These are phyloP conservation scores for Beauveria asiatica DNA, from an alignment of 2,329 filamentous ascomycete species.

Conservation along the genomic window DNA sequence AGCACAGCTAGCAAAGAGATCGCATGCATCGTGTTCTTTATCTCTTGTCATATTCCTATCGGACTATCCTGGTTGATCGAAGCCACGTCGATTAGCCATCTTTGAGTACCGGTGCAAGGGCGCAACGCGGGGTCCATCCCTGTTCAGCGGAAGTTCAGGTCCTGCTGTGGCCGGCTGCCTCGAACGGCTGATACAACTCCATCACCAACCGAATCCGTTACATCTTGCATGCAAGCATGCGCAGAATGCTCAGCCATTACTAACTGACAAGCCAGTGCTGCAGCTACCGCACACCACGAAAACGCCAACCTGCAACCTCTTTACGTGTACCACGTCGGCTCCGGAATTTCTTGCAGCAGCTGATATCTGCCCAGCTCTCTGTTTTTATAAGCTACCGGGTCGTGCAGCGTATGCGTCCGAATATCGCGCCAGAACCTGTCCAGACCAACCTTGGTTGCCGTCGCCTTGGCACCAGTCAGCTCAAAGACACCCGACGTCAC, in stretches of 20 bases:
- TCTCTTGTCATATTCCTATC: not conserved
- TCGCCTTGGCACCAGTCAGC: slow-evolving; percentile 51
- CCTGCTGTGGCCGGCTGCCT: too few species aligned
- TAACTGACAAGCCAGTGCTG: not conserved
- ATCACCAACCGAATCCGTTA: too few species aligned
- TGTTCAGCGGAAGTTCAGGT: too few species aligned
- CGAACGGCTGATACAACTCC: too few species aligned
- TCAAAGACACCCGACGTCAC: slow-evolving; percentile 57
- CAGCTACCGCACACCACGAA: too few species aligned
- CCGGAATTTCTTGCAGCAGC: slow-evolving; percentile 47
- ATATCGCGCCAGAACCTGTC: slow-evolving; percentile 60
- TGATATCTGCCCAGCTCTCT: slow-evolving; percentile 50
- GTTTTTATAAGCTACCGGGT: slow-evolving; percentile 61
- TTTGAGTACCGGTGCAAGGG: too few species aligned
- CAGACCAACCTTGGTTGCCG: slow-evolving; percentile 48
- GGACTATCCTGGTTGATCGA: not conserved
- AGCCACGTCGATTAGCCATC: too few species aligned
- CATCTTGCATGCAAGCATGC: not conserved
- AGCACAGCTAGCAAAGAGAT: not conserved
- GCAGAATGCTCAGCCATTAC: not conserved
- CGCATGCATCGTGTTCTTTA: not conserved
- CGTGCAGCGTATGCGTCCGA: slow-evolving; percentile 57
- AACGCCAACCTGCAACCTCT: not conserved
- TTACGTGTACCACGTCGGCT: slow-evolving; percentile 54
- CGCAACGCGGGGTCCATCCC: too few species aligned